These are phyloP conservation scores for Ophiorrhiza pumila DNA, from an alignment of 257 asterid genomes.

Conservation along the genomic window DNA sequence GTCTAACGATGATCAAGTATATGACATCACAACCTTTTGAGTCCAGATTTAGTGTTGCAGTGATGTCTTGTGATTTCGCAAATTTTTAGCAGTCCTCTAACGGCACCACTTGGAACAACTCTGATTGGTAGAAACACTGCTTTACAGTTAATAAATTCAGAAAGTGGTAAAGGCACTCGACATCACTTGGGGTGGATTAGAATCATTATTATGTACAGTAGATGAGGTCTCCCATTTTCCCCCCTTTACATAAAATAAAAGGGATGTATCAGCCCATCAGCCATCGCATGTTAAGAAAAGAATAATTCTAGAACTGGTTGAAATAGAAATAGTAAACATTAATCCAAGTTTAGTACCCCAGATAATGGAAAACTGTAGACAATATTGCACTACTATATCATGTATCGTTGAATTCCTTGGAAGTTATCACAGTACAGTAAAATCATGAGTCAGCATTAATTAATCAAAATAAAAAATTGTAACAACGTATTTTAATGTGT, in stretches of 20 bases:
- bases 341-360: background rate
- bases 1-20: background rate
- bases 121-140: background rate
- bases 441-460: conserved; percentile 27
- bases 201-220: no score
- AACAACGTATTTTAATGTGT: conserved; percentile 30
- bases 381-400: background rate
- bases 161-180: background rate
- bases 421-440: conserved; percentile 5
- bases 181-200: background rate
- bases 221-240: no score
- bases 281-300: no score
- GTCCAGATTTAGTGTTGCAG: no score
- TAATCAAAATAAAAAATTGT: conserved; percentile 28
- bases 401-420: background rate
- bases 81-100: background rate
- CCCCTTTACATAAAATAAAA: no score
- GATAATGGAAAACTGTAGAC: background rate
- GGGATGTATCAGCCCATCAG: background rate
- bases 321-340: background rate
- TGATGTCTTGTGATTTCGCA: no score
- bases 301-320: background rate
- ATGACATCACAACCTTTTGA: no score
- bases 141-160: background rate
- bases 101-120: background rate